Base-by-base conservation (phyloP, 1,284 basidiomycete species). In the Cerrena zonata region DNA sequence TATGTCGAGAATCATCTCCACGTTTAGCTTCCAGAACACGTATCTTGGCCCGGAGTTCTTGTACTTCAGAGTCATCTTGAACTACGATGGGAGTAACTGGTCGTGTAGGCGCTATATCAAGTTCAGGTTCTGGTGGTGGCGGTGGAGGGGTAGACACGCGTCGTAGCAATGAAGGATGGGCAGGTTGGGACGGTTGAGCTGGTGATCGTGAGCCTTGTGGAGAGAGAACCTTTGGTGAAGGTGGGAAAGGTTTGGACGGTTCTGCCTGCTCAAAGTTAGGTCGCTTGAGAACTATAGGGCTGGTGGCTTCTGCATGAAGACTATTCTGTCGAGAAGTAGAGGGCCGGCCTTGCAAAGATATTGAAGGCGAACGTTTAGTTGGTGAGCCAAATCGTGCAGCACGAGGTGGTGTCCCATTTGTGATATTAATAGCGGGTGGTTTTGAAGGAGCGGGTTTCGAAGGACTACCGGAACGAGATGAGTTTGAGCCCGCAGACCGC, bases 1-100 rank as follows among this genome's bases (percentile, higher is more conserved):
- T 77, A 53, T 82, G 84, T 18, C 87, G 84, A 0, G 89, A 77
- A 61, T 97, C 95, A 55, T 97, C 94, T 1, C 83, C 79, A 13
- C 91, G 84, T 61, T 91, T 87, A 18, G 81, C 80, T 70, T 99
- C 95, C 21, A 96, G 72, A 3, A 95, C 82, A 26, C 91, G 82
- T 19, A 91, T 75, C 66, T 91, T 92, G 47, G 87, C 87, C 37
- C 86, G 82, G 45, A 94, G 73, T 65, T 95, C 92, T 67, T 91
- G 89, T 2, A 85, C 65, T 59, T 89, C 87, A 39, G 75, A 68
- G 53, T 86, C 83, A 52, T 77, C 74, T 51, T 62, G 61, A 15
- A 56, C 53, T 54, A 64, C 62, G 27, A 58, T 52, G 21, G 63
- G 63, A 4, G 60, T 61, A 21, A 34, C 51, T 2, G 61, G 53